Base-by-base conservation (phyloP, 306 rosid species). In the Rosa rugosa region DNA sequence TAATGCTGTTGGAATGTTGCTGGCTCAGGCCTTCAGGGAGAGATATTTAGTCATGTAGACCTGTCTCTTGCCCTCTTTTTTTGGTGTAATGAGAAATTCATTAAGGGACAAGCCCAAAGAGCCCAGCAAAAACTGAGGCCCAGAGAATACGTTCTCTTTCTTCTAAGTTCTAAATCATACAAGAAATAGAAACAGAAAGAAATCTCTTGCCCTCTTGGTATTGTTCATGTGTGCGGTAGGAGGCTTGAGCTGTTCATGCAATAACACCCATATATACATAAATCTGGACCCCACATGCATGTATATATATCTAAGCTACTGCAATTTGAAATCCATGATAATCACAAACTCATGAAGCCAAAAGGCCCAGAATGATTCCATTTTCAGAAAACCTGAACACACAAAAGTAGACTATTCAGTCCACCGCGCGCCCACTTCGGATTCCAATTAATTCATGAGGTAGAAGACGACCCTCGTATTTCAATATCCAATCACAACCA, bases 361-460 rank as follows among this genome's bases (percentile, higher is more conserved):
- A 41, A 62, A 62, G 68, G 68, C 41, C 68, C 68, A 27, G 69
- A 41, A 41, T 20, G 31, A 68, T 68, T 68, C 18, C 34, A 68
- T 68, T 68, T 68, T 41, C 46, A 41, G 72, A 41, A 53, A 11
- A 27, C 47, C 34, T 34, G 42, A 68, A 68, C 72, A 20, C 72
- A 1, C 51, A n/a, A 68, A 68, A 4, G 9, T 41, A 41, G 31
- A 68, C 31, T 65, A 6, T 38, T 36, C 70, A 65, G 4, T 34
- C 70, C 46, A 65, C 71, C 71, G 71, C n/a, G 44, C 25, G 71
- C n/a, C 56, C 25, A 8, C 34, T 59, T 59, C 18, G 69, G 78
- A 75, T 42, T 59, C 45, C 78, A 60, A 57, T 23, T 16, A 36
- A 3, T 65, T 38, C 22, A 36, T 7, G 69, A n/a, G 51, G 36